These are phyloP conservation scores for Cercospora sesami DNA, from an alignment of 2,329 filamentous ascomycete species.

Conservation along the genomic window DNA sequence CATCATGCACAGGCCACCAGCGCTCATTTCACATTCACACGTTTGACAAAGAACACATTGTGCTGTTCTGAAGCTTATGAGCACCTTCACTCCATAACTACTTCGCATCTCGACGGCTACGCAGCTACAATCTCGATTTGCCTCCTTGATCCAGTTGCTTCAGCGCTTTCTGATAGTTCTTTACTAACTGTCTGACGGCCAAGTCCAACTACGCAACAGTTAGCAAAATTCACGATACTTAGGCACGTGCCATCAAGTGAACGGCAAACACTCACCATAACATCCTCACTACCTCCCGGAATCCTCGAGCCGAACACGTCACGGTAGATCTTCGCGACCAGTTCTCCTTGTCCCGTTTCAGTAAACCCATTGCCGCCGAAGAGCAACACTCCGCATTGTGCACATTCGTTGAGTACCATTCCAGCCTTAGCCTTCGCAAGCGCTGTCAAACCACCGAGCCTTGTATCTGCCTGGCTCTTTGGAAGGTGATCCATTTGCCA, in stretches of 20 bases:
- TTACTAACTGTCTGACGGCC: slow-evolving; percentile 66
- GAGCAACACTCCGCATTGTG: slow-evolving; percentile 65
- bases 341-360: slow-evolving; percentile 65
- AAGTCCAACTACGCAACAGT: slow-evolving; percentile 53
- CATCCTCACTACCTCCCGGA: slow-evolving; percentile 66
- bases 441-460: slow-evolving; percentile 69
- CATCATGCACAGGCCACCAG: neutral
- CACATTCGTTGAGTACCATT: slow-evolving; percentile 69
- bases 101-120: neutral
- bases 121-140: slow-evolving; percentile 46
- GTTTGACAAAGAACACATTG: neutral
- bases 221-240: neutral
- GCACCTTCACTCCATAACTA: neutral
- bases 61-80: neutral
- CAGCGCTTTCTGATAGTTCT: slow-evolving; percentile 63
- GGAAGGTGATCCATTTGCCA: slow-evolving; percentile 64
- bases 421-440: slow-evolving; percentile 71
- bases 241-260: neutral
- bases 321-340: slow-evolving; percentile 61
- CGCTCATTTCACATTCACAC: neutral
- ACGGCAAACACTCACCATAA: slow-evolving; percentile 47
- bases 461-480: slow-evolving; percentile 57
- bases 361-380: slow-evolving; percentile 73
- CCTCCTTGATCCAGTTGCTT: slow-evolving; percentile 49
- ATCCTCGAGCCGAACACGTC: slow-evolving; percentile 24